These are phyloP conservation scores for Hypoxylon fuscum DNA, from an alignment of 495 filamentous ascomycete species.

Conservation along the genomic window DNA sequence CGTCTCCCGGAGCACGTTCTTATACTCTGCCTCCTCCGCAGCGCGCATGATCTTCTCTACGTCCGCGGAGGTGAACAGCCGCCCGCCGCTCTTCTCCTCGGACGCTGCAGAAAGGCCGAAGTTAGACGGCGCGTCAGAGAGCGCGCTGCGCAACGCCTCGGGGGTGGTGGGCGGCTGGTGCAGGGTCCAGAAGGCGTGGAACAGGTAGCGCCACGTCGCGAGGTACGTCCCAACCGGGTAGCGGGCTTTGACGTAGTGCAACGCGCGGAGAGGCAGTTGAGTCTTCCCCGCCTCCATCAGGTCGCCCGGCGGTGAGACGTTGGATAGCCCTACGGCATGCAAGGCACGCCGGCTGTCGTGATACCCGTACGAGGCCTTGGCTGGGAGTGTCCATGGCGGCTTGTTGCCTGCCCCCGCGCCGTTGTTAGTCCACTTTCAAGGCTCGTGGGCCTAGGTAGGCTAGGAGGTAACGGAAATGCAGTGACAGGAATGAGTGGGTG, in stretches of 20 bases:
- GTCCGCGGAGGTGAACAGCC: slow-evolving; percentile 44
- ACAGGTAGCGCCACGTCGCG: slow-evolving; percentile 43
- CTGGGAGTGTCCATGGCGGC: slow-evolving; percentile 74
- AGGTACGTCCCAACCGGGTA: slow-evolving; percentile 48
- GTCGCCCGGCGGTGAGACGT: slow-evolving; percentile 50
- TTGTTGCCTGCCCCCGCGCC: slow-evolving; percentile 64
- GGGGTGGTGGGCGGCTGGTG: slow-evolving; percentile 45
- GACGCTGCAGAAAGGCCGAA: slow-evolving; percentile 30
- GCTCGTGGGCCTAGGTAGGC: too few species aligned
- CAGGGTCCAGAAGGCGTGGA: slow-evolving; percentile 51
- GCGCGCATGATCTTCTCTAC: slow-evolving; percentile 62
- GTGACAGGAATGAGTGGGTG: neutral
- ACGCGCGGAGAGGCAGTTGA: slow-evolving; percentile 66
- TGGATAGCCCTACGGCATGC: slow-evolving; percentile 60
- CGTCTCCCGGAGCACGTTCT: slow-evolving; percentile 64
- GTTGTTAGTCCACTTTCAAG: neutral
- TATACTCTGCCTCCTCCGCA: slow-evolving; percentile 60
- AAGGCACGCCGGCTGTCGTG: slow-evolving; percentile 66
- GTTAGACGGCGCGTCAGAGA: slow-evolving; percentile 34
- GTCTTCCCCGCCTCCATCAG: slow-evolving; percentile 50
- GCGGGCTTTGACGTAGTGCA: slow-evolving; percentile 68
- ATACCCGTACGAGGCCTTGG: slow-evolving; percentile 66
- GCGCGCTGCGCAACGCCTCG: slow-evolving; percentile 38
- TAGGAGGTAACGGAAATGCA: neutral
- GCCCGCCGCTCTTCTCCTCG: slow-evolving; percentile 47